These are phyloP conservation scores for Pythium chondricola DNA, from an alignment of 352 stramenopile species.

Conservation along the genomic window DNA sequence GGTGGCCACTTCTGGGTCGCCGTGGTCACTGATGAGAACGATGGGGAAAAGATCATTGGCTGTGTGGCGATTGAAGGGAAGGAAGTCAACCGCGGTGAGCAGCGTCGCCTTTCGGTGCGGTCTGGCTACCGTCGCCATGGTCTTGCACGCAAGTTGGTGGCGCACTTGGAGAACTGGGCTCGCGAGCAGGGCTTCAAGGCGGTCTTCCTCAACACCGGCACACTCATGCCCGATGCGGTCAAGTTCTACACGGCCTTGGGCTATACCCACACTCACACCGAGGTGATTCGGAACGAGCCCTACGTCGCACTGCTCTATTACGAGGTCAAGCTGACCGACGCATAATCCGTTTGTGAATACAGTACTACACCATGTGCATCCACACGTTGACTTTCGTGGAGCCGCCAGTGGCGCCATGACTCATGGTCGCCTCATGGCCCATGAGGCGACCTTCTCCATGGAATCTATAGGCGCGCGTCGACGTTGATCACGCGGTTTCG, in stretches of 20 bases:
- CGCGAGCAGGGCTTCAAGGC: constrained; percentile 21
- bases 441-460: too few relatives aligned
- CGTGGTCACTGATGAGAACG: not conserved
- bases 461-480: too few relatives aligned
- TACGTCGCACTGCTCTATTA: constrained; percentile 26
- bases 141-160: constrained; percentile 27
- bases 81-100: constrained; percentile 19
- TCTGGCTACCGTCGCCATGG: constrained; percentile 25
- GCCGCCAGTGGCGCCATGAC: too few relatives aligned
- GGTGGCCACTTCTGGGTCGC: constrained; percentile 15
- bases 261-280: constrained; percentile 15
- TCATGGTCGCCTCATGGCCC: too few relatives aligned
- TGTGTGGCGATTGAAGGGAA: constrained; percentile 36
- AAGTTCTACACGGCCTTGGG: constrained; percentile 25
- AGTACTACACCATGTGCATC: too few relatives aligned
- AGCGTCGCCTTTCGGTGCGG: constrained; percentile 34
- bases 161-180: constrained; percentile 35
- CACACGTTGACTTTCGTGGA: too few relatives aligned
- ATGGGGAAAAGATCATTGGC: constrained; percentile 13
- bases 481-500: too few relatives aligned
- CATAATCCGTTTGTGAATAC: too few relatives aligned
- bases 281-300: constrained; percentile 22
- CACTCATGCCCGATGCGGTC: constrained; percentile 12
- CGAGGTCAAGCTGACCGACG: constrained; percentile 15
- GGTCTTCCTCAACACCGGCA: constrained; percentile 30